Evolutionary conservation across 441 rosid genomes (phyloP), one percentile per base, ranked within the genome.

Genomic region (Populus tomentosa): DNA sequence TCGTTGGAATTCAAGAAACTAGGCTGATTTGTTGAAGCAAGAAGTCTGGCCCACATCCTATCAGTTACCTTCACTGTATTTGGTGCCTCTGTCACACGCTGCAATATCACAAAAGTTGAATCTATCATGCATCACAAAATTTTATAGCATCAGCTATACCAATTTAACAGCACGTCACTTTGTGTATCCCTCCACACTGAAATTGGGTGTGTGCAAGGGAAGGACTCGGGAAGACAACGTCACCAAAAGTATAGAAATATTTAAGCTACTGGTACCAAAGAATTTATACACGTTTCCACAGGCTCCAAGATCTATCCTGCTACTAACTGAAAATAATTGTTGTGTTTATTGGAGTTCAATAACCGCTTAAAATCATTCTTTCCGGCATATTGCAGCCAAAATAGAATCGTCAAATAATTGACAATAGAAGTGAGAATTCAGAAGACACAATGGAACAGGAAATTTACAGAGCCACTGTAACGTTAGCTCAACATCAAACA

Each of bases 1-100:
- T 79, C 87, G 62, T 83, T 75, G 72, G 85, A 63, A 77, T 85
- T 86, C 85, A 87, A 69, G 86, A 93, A 93, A 77, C 92, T 91
- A n/a, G 96, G 96, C 84, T 91, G 97, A 72, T 91, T 85, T 4
- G 97, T 93, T 1, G 95, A 90, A 32, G 92, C 90, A 73, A 93
- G 87, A 38, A 93, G 90, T 80, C 97, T 86, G 14, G 98, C 98
- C 96, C 98, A 93, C 96, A 90, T 91, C 83, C 96, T 28, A 28
- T 91, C 97, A 1, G 97, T 91, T 74, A 90, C 84, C 82, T 90
- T 91, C 69, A 93, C 93, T 36, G 85, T 87, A 85, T 93, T 85
- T 84, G 86, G 90, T 63, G 64, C 86, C 79, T 90, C 97, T 0
- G 90, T 90, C 66, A 91, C 86, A 21, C 94, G 88, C 98, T 91